Percentiles rank a stretch among this genome's conserved stretches.
Evolutionary conservation across 75 land plant genomes (phyloP).

Genomic region (Sequoiadendron giganteum): DNA sequence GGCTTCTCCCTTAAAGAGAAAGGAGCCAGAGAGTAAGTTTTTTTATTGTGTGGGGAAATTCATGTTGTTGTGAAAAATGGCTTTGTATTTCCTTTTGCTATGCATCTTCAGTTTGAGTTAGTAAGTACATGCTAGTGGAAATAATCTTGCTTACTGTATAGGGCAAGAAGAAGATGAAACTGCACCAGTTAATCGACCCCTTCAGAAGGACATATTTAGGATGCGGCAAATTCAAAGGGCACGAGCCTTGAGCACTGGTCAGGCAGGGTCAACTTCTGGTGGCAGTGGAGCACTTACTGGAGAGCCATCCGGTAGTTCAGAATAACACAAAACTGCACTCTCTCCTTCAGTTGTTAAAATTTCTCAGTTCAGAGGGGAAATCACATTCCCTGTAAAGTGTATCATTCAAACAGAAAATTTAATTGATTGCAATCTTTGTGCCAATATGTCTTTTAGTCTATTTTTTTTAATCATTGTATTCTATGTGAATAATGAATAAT

Average conservation of each 20-base stretch:
- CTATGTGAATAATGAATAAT: not conserved
- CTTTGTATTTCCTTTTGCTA: not conserved
- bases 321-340: conserved; percentile 27
- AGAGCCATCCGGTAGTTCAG: conserved; percentile 78
- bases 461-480: not conserved
- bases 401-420: conserved; percentile 1
- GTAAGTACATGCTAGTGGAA: conserved; percentile 1
- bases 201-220: conserved; percentile 70
- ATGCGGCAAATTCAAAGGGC: conserved; percentile 57
- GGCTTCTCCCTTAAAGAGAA: conserved; percentile 44
- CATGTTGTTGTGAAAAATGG: not conserved
- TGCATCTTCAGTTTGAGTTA: not conserved
- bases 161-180: conserved; percentile 89
- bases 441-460: not conserved
- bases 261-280: conserved; percentile 72
- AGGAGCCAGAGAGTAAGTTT: conserved; percentile 59
- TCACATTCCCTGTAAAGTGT: not conserved
- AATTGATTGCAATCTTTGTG: not conserved
- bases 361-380: not conserved
- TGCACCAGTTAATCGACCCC: conserved; percentile 58
- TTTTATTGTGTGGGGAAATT: not conserved
- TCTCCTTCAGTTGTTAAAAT: not conserved
- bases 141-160: not conserved
- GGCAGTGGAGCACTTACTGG: conserved; percentile 81
- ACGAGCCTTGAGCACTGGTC: conserved; percentile 41